Evolutionary conservation across 805 yeast species (phyloP).

Genomic region (Torulaspora delbrueckii): DNA sequence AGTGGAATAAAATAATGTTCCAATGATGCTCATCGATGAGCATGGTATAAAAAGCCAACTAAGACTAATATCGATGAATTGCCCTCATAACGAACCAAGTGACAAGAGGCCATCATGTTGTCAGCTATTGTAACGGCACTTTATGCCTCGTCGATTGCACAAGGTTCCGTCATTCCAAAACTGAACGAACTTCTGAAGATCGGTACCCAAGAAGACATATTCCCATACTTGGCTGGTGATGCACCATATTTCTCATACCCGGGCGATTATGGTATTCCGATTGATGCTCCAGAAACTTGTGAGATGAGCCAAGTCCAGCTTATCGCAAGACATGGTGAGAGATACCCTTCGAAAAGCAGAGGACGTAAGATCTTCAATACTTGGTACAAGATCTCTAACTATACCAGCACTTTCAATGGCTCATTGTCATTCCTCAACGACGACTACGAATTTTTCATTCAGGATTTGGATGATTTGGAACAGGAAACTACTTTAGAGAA

Average conservation of each 20-base stretch:
- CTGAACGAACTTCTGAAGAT: slow-evolving; percentile 9
- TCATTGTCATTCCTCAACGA: slow-evolving; percentile 51
- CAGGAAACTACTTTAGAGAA: slow-evolving; percentile 35
- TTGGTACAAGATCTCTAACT: slow-evolving; percentile 17
- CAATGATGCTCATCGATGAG: too few relatives aligned
- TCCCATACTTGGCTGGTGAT: slow-evolving; percentile 49
- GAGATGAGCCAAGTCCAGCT: slow-evolving; percentile 62
- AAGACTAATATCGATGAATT: background rate
- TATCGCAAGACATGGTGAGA: slow-evolving; percentile 73
- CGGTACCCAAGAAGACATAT: slow-evolving; percentile 34
- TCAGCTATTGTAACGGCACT: slow-evolving; percentile 61
- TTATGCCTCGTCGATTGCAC: slow-evolving; percentile 41
- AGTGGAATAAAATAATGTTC: too few relatives aligned
- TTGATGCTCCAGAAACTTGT: slow-evolving; percentile 46
- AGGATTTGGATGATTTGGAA: slow-evolving; percentile 39
- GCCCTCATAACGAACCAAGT: background rate
- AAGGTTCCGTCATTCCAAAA: slow-evolving; percentile 15
- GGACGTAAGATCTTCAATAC: slow-evolving; percentile 35
- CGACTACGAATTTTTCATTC: slow-evolving; percentile 42
- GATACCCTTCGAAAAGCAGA: slow-evolving; percentile 55
- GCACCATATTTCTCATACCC: slow-evolving; percentile 51
- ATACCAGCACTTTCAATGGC: slow-evolving; percentile 40
- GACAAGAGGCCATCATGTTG: slow-evolving; percentile 42
- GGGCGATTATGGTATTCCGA: slow-evolving; percentile 49
- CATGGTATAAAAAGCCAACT: too few relatives aligned